Conservation (phyloP, 768 basidiomycete genomes). For the Termitomyces sp. region DNA sequence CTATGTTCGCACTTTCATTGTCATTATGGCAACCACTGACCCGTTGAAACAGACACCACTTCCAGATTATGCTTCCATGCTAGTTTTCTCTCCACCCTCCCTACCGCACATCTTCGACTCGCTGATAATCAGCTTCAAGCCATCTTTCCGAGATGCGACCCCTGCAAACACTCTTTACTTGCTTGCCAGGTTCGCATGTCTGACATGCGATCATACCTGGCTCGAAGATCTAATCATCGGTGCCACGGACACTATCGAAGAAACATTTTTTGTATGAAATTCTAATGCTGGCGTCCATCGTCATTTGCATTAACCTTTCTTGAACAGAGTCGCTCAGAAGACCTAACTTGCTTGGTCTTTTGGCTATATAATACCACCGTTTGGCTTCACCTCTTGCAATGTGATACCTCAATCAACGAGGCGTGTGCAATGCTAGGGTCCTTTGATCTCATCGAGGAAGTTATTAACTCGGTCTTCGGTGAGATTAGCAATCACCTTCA, state of each 20-base stretch:
- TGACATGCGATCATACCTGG: conserved; percentile 89
- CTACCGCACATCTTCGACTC: conserved; percentile 79
- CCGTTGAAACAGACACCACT: conserved; percentile 52
- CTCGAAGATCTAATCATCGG: conserved; percentile 90
- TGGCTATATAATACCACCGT: conserved; percentile 93
- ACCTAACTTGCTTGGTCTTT: conserved; percentile 83
- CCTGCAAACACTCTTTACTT: conserved; percentile 93
- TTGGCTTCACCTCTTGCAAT: conserved; percentile 88
- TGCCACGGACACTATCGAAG: conserved; percentile 90
- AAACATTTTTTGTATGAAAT: conserved; percentile 80
- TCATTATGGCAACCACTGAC: conserved; percentile 1
- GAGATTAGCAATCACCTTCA: conserved; percentile 12
- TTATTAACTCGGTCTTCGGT: conserved; percentile 95
- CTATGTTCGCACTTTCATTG: conserved; percentile 37
- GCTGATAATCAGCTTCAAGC: conserved; percentile 72
- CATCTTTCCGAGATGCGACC: conserved; percentile 68
- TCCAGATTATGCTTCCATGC: conserved; percentile 80
- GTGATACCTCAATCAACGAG: conserved; percentile 73
- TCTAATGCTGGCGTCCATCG: not conserved
- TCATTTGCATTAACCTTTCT: conserved; percentile 9
- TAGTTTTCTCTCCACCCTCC: conserved; percentile 84
- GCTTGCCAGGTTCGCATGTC: conserved; percentile 87
- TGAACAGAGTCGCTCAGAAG: conserved; percentile 72
- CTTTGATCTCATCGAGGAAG: conserved; percentile 84
- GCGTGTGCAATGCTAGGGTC: conserved; percentile 83